Evolutionary conservation across 176 grass and related monocot genomes (phyloP), one percentile per base, ranked within the genome.

Genomic region (Eragrostis curvula): DNA sequence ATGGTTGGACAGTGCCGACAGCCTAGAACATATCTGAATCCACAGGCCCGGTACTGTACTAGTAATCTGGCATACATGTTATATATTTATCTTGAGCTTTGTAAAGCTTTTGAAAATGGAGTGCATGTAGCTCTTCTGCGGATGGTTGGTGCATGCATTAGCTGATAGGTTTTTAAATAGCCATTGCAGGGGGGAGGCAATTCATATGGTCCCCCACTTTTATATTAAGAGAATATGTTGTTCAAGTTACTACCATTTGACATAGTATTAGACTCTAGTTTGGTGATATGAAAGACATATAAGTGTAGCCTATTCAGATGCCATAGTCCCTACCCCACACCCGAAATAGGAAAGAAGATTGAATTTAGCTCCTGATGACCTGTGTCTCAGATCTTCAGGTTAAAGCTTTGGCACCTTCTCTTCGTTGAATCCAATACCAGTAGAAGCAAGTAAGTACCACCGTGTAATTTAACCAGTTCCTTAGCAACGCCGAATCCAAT

Each of bases 391-490:
- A 29, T 55, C 45, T 53, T 60, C 21, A n/a, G 3, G 70, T 76
- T 52, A 27, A 74, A 84, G 17, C 41, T 40, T 83, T 45, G 66
- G 15, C 52, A 28, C 32, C 66, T 12, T 21, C 11, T 40, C 56
- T 32, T 74, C 77, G 53, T 24, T n/a, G 24, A 56, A 52, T 52
- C 25, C 72, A 23, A 63, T 66, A 41, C 57, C 51, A 61, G 64
- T 71, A 71, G 78, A 89, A 81, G 29, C 56, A 65, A 63, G 87
- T 88, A 88, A 79, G 87, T 57, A 56, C 21, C 78, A 47, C n/a
- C 20, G 25, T 42, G 0, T 10, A 49, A 43, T 79, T 78, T 30
- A 63, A 51, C 8, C 50, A 56, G 66, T 64, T 49, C n/a, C 24
- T 29, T 61, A 52, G 30, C 45, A 81, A 28, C n/a, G 8, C 20